Percentiles rank a stretch among this genome's conserved stretches.
Evolutionary conservation across 73 alveolate genomes (phyloP).

Genomic region (Paramecium tetraurelia): DNA sequence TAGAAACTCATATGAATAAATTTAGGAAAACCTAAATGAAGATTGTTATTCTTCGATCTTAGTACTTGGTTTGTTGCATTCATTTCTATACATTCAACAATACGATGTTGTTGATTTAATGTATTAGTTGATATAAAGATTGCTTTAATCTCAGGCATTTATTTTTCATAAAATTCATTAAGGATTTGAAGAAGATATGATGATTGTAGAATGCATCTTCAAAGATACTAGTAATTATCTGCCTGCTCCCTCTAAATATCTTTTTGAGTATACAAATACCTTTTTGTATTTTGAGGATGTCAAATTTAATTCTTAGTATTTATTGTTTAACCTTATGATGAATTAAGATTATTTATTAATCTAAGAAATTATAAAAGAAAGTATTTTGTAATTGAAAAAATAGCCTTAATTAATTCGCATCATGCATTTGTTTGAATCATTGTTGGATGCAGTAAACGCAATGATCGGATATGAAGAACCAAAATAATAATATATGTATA

Average conservation of each 20-base stretch:
- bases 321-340: background rate
- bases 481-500: background rate
- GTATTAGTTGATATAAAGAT: background rate
- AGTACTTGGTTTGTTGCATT: background rate
- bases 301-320: background rate
- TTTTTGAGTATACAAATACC: background rate
- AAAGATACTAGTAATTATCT: background rate
- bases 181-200: background rate
- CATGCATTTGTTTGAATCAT: background rate
- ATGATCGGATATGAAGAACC: background rate
- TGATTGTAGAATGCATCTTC: background rate
- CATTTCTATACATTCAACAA: background rate
- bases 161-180: background rate
- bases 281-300: background rate
- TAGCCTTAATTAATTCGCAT: background rate
- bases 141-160: background rate
- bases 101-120: background rate
- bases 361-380: background rate
- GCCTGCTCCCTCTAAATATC: background rate
- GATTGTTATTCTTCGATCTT: background rate
- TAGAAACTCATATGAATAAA: background rate
- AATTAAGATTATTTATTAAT: background rate
- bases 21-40: background rate
- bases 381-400: background rate
- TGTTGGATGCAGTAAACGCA: background rate